phyloP scores from a whole-genome alignment of 2,329 filamentous ascomycete species.

The Pseudofabraea citricarpa region DNA sequence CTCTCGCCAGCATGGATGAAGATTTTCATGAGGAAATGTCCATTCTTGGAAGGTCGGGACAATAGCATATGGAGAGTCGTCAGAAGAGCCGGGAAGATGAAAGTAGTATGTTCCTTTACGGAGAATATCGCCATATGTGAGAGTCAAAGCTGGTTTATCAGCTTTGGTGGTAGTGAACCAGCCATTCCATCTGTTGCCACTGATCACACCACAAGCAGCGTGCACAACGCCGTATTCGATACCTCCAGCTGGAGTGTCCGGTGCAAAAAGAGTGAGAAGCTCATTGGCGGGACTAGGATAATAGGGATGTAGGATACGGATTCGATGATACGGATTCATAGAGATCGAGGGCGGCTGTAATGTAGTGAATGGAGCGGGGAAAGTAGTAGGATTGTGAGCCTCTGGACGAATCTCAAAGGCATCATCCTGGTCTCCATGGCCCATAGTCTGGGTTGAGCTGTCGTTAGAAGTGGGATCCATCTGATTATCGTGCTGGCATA shows the following conservation, averaged over 20 bases:
- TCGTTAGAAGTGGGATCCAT: constrained; percentile 1
- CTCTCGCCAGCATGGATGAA: constrained; percentile 6
- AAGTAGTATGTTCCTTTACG: constrained; percentile 10
- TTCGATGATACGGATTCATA: constrained; percentile 6
- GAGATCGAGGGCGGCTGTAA: constrained; percentile 8
- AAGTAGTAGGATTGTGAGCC: constrained; percentile 7
- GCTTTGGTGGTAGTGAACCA: constrained; percentile 1
- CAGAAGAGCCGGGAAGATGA: constrained; percentile 6
- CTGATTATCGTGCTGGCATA: too few relatives aligned
- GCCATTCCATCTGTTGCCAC: constrained; percentile 11
- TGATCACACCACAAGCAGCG: constrained; percentile 9
- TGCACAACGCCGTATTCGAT: constrained; percentile 9
- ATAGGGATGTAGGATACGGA: constrained; percentile 11
- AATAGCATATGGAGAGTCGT: constrained; percentile 8
- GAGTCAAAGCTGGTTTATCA: neutral
- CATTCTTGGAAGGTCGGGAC: constrained; percentile 10
- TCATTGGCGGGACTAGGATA: constrained; percentile 7
- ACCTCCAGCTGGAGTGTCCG: constrained; percentile 8
- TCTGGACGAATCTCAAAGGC: constrained; percentile 6
- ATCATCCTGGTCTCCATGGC: neutral
- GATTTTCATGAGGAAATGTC: constrained; percentile 11
- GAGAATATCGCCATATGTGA: constrained; percentile 7
- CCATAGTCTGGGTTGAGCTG: neutral
- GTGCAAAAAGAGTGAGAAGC: constrained; percentile 10
- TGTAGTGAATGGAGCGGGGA: neutral